Base-by-base conservation (phyloP, 2,329 filamentous ascomycete species). In the Botryosphaeria agaves region DNA sequence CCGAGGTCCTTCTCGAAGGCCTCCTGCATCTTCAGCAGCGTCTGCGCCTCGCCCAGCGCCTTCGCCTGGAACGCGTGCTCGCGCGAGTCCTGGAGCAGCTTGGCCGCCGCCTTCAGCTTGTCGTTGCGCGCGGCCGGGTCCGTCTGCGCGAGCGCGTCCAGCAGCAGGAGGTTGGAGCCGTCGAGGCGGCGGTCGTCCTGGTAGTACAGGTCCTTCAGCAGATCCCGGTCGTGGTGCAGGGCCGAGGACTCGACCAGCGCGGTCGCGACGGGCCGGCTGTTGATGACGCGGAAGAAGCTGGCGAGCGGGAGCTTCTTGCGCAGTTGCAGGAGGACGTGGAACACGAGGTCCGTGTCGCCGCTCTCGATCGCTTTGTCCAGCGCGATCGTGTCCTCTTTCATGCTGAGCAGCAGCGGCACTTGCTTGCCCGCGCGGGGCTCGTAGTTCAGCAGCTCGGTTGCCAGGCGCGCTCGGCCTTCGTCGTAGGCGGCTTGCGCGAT, bases 361-460 rank as follows among this genome's bases (percentile, higher is more conserved):
- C 82, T 92, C 50, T 94, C 84, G 35, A 95, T 82, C 7, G 89
- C 87, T 53, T 95, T 98, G 60, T 95, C 87, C 0, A 98, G 69
- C 0, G 89, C 89, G 24, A 95, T 73, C 39, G 85, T 82, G 40
- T 94, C 87, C 52, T 98, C 85, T 43, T 93, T 85, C 81, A 95
- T 94, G 49, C 71, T 84, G 25, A 98, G 63, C 2, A 98, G 68
- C 3, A 98, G 66, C 0, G 89, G 89, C 0, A 98, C 89, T 54
- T 98, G 89, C 39, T 87, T 82, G n/a, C 87, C 89, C 2, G 84
- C 87, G 34, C 89, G 73, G 7, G 87, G 84, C 47, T 98, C 89
- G 46, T 94, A 80, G 45, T 95, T 91, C 5, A 98, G 64, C 1
- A 98, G 63, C 41, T 91, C 75, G 0, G 85, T 95, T 3, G 89